These are phyloP conservation scores for Thielaviopsis populi DNA, from an alignment of 2,329 filamentous ascomycete species.

Conservation along the genomic window DNA sequence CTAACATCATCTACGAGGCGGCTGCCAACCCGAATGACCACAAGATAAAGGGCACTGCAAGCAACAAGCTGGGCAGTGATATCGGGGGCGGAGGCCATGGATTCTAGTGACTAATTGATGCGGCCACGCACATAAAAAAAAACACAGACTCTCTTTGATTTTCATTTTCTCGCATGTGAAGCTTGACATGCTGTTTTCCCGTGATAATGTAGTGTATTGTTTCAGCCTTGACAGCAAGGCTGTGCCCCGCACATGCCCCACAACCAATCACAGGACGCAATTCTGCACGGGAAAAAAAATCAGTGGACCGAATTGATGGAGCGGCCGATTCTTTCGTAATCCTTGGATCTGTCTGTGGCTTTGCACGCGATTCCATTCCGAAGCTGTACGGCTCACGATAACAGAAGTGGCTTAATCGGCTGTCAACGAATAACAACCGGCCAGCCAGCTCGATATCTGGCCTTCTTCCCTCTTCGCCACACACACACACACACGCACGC, in stretches of 20 bases:
- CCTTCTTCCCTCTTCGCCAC: neutral
- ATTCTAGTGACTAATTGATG: too few species aligned
- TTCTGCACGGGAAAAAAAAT: conserved; percentile 3
- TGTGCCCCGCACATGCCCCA: conserved; percentile 5
- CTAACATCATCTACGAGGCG: conserved; percentile 82
- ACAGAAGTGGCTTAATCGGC: neutral
- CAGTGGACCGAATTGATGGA: neutral
- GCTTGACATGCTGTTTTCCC: neutral
- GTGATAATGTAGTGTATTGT: neutral
- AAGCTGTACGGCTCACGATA: neutral
- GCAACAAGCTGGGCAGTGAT: conserved; percentile 40
- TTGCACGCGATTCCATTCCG: neutral
- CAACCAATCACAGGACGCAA: conserved; percentile 8
- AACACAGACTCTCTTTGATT: neutral
- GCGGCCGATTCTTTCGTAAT: neutral
- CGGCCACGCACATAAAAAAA: neutral
- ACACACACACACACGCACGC: neutral
- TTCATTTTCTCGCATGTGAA: neutral
- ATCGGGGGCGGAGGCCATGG: conserved; percentile 30
- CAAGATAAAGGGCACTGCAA: conserved; percentile 42
- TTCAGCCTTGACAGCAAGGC: conserved; percentile 1
- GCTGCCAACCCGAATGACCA: conserved; percentile 87
- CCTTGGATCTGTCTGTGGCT: neutral
- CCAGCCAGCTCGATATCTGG: neutral
- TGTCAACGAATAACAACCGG: neutral